Percentiles rank a stretch among this genome's conserved stretches.
Conservation (phyloP, 2,329 filamentous ascomycete species). For the Grosmannia serpens region DNA sequence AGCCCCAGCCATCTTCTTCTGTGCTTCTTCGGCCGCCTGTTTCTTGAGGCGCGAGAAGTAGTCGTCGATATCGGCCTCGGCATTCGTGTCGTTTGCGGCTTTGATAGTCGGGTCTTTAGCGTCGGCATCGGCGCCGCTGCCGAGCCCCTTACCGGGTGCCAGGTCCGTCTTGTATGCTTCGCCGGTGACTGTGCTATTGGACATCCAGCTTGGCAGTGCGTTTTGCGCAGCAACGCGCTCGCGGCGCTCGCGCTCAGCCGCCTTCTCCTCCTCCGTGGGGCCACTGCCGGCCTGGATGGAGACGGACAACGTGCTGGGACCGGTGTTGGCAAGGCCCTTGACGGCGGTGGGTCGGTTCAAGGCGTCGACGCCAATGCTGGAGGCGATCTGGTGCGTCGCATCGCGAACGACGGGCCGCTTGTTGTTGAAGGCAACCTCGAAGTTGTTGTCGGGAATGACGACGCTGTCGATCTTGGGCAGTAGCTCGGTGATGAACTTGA, state of each 20-base stretch:
- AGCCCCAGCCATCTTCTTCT: constrained; percentile 34
- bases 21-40: constrained; percentile 42
- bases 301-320: constrained; percentile 57
- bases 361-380: constrained; percentile 45
- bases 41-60: constrained; percentile 58
- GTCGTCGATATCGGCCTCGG: constrained; percentile 49
- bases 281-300: constrained; percentile 57
- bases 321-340: constrained; percentile 54
- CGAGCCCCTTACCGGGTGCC: constrained; percentile 17
- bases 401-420: constrained; percentile 55
- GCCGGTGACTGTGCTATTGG: constrained; percentile 56
- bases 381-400: constrained; percentile 52
- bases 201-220: constrained; percentile 60
- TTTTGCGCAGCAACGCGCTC: constrained; percentile 58
- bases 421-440: constrained; percentile 54
- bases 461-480: constrained; percentile 67
- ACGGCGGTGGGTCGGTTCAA: constrained; percentile 53
- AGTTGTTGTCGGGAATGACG: constrained; percentile 62
- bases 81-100: constrained; percentile 31
- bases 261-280: constrained; percentile 54
- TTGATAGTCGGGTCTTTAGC: constrained; percentile 32
- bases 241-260: constrained; percentile 51
- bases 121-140: constrained; percentile 29
- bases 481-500: constrained; percentile 66
- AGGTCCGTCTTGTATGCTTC: constrained; percentile 41